These are phyloP conservation scores for Chrysosporium queenslandicum DNA, from an alignment of 2,329 filamentous ascomycete species.

Conservation along the genomic window DNA sequence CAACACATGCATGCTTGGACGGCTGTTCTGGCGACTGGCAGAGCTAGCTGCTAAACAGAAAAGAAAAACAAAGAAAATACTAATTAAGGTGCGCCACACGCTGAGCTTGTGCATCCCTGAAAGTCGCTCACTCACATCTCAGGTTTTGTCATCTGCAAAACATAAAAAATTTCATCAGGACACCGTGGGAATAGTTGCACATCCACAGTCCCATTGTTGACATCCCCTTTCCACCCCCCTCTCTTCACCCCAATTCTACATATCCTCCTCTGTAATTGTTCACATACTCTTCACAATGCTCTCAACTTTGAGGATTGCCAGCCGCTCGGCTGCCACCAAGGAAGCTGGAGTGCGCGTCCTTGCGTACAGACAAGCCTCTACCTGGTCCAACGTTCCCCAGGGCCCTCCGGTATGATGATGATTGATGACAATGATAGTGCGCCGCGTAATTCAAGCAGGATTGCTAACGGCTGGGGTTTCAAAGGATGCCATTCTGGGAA, in stretches of 20 bases:
- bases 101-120: not conserved
- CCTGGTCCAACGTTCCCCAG: slow-evolving; percentile 84
- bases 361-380: slow-evolving; percentile 55
- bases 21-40: not conserved
- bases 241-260: not conserved
- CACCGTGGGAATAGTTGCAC: not conserved
- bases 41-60: not conserved
- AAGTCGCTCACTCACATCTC: slow-evolving; percentile 2
- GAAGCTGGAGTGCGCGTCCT: slow-evolving; percentile 33
- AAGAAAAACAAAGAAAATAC: too few species aligned
- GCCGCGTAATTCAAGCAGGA: slow-evolving; percentile 3
- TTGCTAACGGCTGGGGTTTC: slow-evolving; percentile 5
- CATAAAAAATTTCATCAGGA: slow-evolving; percentile 7
- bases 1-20: not conserved
- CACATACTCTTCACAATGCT: slow-evolving; percentile 30
- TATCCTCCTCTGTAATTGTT: not conserved
- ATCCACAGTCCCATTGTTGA: not conserved
- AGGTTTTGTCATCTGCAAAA: too few species aligned
- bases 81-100: not conserved
- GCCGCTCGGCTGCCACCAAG: slow-evolving; percentile 33
- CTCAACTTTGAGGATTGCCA: slow-evolving; percentile 38
- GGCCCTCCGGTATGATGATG: slow-evolving; percentile 73
- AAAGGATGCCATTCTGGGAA: slow-evolving; percentile 41
- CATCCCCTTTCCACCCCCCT: not conserved
- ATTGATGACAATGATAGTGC: too few species aligned